Percentiles rank a stretch among this genome's conserved stretches.
phyloP scores from a whole-genome alignment of 2,329 filamentous ascomycete genomes.

The Reticulascus tulasneorum region DNA sequence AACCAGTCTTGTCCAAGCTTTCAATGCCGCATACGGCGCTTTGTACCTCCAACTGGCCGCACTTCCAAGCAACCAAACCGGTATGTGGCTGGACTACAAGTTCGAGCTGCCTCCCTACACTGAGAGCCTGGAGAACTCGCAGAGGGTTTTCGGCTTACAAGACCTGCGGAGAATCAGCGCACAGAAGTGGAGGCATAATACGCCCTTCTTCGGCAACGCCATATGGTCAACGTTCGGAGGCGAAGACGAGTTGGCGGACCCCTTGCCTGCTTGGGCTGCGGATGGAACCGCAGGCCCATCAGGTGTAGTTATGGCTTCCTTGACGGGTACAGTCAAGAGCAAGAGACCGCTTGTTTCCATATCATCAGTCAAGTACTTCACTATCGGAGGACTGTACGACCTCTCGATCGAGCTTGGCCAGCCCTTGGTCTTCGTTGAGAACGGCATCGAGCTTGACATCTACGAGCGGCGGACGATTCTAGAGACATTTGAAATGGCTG shows the following conservation, averaged over 20 bases:
- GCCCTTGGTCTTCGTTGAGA: conserved; percentile 1
- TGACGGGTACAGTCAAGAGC: too few relatives aligned
- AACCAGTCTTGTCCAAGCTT: neutral
- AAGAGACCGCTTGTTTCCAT: neutral
- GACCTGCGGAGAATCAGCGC: neutral
- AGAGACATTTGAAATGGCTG: neutral
- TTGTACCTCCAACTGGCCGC: neutral
- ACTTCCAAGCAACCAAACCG: neutral
- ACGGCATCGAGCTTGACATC: conserved; percentile 2
- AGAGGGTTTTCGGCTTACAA: neutral
- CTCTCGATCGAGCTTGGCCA: neutral
- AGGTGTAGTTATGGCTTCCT: too few relatives aligned
- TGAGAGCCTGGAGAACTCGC: neutral
- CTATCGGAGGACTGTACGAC: conserved; percentile 7
- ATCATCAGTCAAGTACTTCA: conserved; percentile 3
- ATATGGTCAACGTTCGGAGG: too few relatives aligned
- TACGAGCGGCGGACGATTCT: neutral
- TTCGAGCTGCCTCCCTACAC: conserved; percentile 6
- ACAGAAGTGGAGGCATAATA: neutral
- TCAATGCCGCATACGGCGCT: neutral
- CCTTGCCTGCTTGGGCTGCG: too few relatives aligned
- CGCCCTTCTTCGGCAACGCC: too few relatives aligned
- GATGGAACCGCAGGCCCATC: too few relatives aligned
- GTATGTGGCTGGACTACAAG: conserved; percentile 5
- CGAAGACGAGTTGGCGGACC: too few relatives aligned